Evolutionary conservation across 2,329 filamentous ascomycete species (phyloP), one percentile per base, ranked within the genome.

Genomic region (Cyanodermella asteris): DNA sequence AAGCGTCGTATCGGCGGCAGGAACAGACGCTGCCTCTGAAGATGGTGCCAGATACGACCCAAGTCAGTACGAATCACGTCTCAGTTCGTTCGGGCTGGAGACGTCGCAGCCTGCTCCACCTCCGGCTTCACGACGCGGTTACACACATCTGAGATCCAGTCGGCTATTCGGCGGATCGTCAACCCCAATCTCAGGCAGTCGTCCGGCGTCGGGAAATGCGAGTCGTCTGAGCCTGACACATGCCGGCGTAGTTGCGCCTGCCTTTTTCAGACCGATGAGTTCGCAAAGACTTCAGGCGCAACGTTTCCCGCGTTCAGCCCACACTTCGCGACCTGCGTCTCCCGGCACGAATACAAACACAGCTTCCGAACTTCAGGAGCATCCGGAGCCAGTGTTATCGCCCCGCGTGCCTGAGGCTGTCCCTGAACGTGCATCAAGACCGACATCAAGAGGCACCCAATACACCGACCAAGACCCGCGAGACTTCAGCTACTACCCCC

Each of bases 221-320:
- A 84, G 72, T 35, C 61, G 76, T 20, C 59, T 73, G 22, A 81
- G 72, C 43, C 66, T 72, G 41, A 87, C 77, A 20, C 87, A 97
- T 56, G 81, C 91, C 12, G 82, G 87, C 2, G 81, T 75, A 2
- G 55, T 97, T 26, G 73, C 80, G 10, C 75, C 84, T 41, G 84
- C 78, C 27, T 94, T 97, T 53, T 91, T 91, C 44, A 74, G 73
- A 13, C 87, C 87, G 19, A 91, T 97, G 80, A 94, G 82, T 51
- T 91, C 84, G 13, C 81, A 91, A 46, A 74, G 80, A 45, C 57
- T 94, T 25, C 84, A 94, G 50, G 81, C 81, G 27, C 87, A 94
- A 49, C 63, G 84, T n/a, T n/a, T n/a, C n/a, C n/a, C n/a, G n/a
- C n/a, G n/a, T n/a, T n/a, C n/a, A n/a, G n/a, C n/a, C n/a, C n/a